A percentile compares a stretch with the other conserved stretches of the same genome.
phyloP scores from a whole-genome alignment of 148 eudicot genomes.

The Amaranthus palmeri region DNA sequence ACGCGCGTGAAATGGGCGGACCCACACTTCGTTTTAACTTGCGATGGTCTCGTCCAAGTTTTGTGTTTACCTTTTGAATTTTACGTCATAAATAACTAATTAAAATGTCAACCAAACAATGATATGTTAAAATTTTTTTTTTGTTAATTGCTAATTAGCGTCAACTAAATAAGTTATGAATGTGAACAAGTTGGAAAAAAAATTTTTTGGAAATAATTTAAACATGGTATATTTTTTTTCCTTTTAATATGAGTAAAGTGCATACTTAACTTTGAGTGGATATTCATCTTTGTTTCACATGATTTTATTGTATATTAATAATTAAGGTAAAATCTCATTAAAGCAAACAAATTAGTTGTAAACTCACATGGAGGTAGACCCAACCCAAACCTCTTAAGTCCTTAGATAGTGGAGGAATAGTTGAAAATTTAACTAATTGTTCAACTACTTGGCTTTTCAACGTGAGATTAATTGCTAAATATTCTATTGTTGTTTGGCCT shows the following conservation, averaged over 20 bases:
- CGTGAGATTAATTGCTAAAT: not conserved
- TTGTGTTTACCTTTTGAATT: too few species aligned
- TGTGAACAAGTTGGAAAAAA: too few species aligned
- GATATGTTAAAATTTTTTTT: too few species aligned
- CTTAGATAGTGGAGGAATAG: not conserved
- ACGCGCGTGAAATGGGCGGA: too few species aligned
- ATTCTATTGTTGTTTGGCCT: not conserved
- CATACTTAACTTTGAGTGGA: not conserved
- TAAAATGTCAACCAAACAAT: too few species aligned
- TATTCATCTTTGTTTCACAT: not conserved
- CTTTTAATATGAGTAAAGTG: not conserved
- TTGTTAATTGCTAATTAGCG: too few species aligned
- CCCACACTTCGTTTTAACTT: too few species aligned
- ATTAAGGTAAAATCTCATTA: conserved; percentile 6
- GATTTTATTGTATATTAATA: not conserved
- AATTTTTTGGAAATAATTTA: not conserved
- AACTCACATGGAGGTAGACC: conserved; percentile 8
- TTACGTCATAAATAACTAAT: too few species aligned
- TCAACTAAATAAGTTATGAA: too few species aligned
- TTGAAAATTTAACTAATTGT: not conserved
- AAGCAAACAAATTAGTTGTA: conserved; percentile 6
- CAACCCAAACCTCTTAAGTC: not conserved
- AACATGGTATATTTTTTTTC: not conserved
- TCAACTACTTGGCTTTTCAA: not conserved
- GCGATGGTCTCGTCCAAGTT: too few species aligned